Evolutionary conservation across 305 asterid genomes (phyloP).

Genomic region (Petunia hybrid): DNA sequence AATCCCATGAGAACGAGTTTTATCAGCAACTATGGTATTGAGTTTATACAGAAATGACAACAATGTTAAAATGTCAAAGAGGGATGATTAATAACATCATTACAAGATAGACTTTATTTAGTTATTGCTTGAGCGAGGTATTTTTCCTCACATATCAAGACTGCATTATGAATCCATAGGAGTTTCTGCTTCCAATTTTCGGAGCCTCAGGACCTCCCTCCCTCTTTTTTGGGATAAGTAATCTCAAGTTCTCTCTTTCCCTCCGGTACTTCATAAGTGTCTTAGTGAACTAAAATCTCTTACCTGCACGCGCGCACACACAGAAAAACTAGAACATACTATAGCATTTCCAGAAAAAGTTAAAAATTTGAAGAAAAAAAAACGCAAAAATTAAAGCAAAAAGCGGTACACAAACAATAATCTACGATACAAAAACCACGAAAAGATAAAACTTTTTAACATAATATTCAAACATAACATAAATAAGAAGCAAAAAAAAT

Average conservation of each 20-base stretch:
- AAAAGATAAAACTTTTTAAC: background rate
- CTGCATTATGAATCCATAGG: background rate
- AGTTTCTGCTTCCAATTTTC: background rate
- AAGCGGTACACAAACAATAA: background rate
- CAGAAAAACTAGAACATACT: background rate
- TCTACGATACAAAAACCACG: background rate
- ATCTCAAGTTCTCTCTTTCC: background rate
- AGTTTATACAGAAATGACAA: slow-evolving; percentile 16
- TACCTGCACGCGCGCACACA: background rate
- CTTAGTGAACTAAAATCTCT: background rate
- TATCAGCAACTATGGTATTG: slow-evolving; percentile 2
- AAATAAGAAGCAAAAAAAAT: background rate
- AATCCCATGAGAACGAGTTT: background rate
- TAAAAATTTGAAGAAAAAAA: background rate
- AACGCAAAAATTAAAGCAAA: background rate
- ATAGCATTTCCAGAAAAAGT: background rate
- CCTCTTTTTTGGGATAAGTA: background rate
- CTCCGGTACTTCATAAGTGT: background rate
- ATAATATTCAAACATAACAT: background rate
- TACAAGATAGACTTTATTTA: slow-evolving; percentile 22
- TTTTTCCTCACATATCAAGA: slow-evolving; percentile 11
- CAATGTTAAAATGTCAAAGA: slow-evolving; percentile 1
- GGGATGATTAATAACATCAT: background rate
- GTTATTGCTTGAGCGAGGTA: background rate
- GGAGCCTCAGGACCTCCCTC: too few relatives aligned